Conservation (phyloP, 164 flowering plant species). For the Vitis cinerea region DNA sequence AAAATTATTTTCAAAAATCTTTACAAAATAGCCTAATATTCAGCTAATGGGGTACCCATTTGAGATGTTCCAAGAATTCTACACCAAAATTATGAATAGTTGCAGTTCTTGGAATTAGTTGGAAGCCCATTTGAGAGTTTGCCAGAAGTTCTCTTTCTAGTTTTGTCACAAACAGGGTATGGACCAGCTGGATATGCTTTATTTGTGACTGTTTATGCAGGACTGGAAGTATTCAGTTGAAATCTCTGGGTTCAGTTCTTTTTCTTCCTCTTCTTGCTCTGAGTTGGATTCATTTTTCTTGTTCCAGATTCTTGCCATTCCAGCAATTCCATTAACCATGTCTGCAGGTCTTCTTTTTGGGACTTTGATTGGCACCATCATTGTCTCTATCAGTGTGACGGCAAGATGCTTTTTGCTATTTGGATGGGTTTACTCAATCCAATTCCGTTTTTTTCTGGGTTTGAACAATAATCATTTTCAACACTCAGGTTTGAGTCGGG, state of each 20-base stretch:
- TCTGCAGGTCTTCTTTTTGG: conserved; percentile 98
- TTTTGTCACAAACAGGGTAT: conserved; percentile 55
- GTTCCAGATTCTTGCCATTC: conserved; percentile 89
- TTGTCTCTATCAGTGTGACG: conserved; percentile 96
- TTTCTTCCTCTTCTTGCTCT: not conserved
- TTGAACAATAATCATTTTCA: too few relatives aligned
- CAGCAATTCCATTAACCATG: conserved; percentile 97
- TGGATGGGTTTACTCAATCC: too few relatives aligned
- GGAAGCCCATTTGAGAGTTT: too few relatives aligned
- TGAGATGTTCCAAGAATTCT: too few relatives aligned
- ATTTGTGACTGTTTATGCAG: conserved; percentile 91
- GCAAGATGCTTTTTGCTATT: conserved; percentile 38
- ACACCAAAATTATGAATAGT: too few relatives aligned
- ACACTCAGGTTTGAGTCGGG: too few relatives aligned
- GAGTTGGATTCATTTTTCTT: conserved; percentile 4
- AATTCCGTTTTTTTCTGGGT: too few relatives aligned
- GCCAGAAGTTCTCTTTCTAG: too few relatives aligned
- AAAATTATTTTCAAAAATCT: too few relatives aligned
- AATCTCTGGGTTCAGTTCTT: not conserved
- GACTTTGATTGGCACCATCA: conserved; percentile 70
- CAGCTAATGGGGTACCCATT: too few relatives aligned
- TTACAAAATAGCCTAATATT: too few relatives aligned
- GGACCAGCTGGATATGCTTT: conserved; percentile 96
- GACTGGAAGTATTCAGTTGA: conserved; percentile 58
- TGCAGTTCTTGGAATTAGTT: too few relatives aligned